Conservation (phyloP, 2,329 filamentous ascomycete genomes). For the Ophiosphaerella narmari region DNA sequence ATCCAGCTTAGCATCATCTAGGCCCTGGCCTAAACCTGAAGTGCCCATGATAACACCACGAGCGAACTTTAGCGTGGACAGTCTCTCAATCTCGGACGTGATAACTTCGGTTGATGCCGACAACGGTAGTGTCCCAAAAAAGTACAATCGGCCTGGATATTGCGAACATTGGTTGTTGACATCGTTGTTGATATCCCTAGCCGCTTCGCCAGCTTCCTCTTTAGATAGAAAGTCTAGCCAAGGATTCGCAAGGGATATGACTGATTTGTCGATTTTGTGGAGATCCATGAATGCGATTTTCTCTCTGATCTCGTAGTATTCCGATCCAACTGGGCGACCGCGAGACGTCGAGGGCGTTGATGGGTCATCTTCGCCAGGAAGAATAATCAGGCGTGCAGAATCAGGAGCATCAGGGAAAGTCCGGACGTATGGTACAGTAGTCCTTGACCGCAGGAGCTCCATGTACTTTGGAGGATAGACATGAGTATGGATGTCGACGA, state of each 20-base stretch:
- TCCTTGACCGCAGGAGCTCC: conserved; percentile 60
- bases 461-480: conserved; percentile 66
- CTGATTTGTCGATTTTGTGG: conserved; percentile 79
- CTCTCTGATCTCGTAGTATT: conserved; percentile 78
- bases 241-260: conserved; percentile 88
- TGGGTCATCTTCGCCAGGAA: conserved; percentile 61
- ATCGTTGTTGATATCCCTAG: conserved; percentile 74
- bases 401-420: conserved; percentile 59
- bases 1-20: conserved; percentile 77
- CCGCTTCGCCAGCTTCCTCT: conserved; percentile 65
- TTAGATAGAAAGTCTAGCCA: conserved; percentile 84
- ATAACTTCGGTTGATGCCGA: conserved; percentile 67
- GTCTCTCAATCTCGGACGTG: conserved; percentile 66
- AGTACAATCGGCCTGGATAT: conserved; percentile 72
- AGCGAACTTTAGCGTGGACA: conserved; percentile 67
- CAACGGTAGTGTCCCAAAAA: conserved; percentile 81
- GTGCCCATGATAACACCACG: conserved; percentile 90
- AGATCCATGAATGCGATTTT: conserved; percentile 88
- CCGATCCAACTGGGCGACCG: conserved; percentile 79
- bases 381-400: conserved; percentile 69
- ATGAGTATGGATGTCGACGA: conserved; percentile 67
- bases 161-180: conserved; percentile 72
- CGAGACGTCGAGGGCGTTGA: conserved; percentile 60
- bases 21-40: conserved; percentile 74
- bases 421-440: conserved; percentile 71